Evolutionary conservation across 2,329 filamentous ascomycete genomes (phyloP).

Genomic region (Rhexocercosporidium sp.): DNA sequence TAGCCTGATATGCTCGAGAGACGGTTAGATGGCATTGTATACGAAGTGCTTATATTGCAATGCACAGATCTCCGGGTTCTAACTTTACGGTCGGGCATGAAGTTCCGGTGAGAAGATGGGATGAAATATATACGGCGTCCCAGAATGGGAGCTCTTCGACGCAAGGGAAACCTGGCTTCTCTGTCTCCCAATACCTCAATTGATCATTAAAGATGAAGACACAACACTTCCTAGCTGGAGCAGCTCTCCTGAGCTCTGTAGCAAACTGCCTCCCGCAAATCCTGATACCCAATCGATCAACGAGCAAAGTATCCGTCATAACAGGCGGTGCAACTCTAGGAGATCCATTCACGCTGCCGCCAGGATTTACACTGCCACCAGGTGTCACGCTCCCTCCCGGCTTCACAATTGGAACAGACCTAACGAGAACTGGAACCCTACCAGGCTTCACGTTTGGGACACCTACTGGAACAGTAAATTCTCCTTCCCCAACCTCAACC

Average conservation of each 20-base stretch:
- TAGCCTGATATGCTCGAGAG: conserved; percentile 11
- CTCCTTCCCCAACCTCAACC: conserved; percentile 1
- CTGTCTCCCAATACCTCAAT: not conserved
- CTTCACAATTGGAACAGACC: conserved; percentile 10
- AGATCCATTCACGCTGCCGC: not conserved
- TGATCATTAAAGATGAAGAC: conserved; percentile 6
- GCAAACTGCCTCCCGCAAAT: conserved; percentile 7
- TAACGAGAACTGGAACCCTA: not conserved
- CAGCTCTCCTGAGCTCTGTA: not conserved
- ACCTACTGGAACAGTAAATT: not conserved
- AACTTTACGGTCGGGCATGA: not conserved
- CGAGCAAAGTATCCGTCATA: not conserved
- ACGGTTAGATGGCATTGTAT: conserved; percentile 9
- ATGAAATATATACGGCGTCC: not conserved
- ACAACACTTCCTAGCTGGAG: not conserved
- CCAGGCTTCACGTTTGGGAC: conserved; percentile 2
- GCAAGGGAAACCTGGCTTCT: not conserved
- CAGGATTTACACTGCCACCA: conserved; percentile 1
- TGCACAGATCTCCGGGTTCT: not conserved
- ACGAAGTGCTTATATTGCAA: conserved; percentile 5
- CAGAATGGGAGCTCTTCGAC: not conserved
- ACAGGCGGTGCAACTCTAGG: not conserved
- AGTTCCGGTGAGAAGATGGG: not conserved
- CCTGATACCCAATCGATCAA: conserved; percentile 4
- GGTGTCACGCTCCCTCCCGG: conserved; percentile 2